Conservation (phyloP, 2,329 filamentous ascomycete genomes). For the Pochonia chlamydosporia region DNA sequence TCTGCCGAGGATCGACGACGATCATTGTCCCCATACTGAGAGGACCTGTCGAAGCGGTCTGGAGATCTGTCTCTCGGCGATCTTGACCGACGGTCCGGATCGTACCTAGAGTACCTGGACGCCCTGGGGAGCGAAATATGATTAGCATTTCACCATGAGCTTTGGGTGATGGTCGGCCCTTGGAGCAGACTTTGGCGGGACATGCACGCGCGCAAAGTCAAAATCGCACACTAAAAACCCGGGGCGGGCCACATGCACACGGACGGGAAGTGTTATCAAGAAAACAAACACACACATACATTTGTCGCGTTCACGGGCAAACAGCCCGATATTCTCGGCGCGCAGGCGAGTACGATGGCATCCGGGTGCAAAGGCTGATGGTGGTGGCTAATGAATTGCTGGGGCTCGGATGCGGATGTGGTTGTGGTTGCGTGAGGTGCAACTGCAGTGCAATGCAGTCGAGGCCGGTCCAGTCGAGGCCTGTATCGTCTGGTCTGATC, state of each 20-base stretch:
- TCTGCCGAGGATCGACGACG: slow-evolving; percentile 62
- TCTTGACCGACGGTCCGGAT: slow-evolving; percentile 57
- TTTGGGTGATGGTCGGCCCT: no score
- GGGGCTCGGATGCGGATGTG: not conserved
- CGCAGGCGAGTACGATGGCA: slow-evolving; percentile 2
- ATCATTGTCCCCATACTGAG: slow-evolving; percentile 57
- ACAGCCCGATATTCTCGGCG: slow-evolving; percentile 3
- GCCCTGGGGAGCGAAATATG: slow-evolving; percentile 29
- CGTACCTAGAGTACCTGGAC: slow-evolving; percentile 56
- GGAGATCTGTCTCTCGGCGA: slow-evolving; percentile 66
- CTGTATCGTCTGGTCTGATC: no score
- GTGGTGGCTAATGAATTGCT: not conserved
- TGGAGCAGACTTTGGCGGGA: slow-evolving; percentile 1
- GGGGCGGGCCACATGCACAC: no score
- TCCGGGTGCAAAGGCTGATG: not conserved
- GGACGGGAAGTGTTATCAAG: no score
- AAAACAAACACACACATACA: slow-evolving; percentile 5
- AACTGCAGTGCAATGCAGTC: no score
- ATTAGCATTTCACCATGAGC: no score
- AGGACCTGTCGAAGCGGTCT: slow-evolving; percentile 53
- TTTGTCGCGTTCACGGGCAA: slow-evolving; percentile 4
- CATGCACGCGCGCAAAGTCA: not conserved
- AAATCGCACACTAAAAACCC: no score
- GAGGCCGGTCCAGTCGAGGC: no score
- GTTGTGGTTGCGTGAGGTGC: not conserved